Conservation (phyloP, 768 basidiomycete species). For the Tylopilus balloui region DNA sequence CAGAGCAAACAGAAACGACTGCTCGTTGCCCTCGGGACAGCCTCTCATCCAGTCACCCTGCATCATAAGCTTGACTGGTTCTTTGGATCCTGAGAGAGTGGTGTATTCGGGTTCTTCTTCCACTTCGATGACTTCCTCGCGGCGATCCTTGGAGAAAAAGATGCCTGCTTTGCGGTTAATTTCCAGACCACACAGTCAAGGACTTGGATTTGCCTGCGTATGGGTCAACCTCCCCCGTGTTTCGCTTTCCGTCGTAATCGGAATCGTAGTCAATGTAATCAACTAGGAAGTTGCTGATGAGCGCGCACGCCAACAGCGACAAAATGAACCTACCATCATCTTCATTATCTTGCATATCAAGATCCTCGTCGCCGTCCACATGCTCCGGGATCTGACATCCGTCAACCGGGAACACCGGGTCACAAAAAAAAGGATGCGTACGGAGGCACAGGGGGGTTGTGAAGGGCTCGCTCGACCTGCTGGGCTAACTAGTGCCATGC, state of each 20-base stretch:
- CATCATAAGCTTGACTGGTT: constrained; percentile 64
- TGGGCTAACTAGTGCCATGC: constrained; percentile 36
- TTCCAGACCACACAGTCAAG: not conserved
- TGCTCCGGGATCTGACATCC: constrained; percentile 55
- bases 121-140: constrained; percentile 88
- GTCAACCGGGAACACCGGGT: not conserved
- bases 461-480: constrained; percentile 27
- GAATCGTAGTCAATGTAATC: constrained; percentile 81
- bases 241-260: constrained; percentile 54
- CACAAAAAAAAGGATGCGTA: constrained; percentile 10
- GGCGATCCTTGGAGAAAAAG: constrained; percentile 92
- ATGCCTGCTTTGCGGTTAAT: constrained; percentile 49
- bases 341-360: constrained; percentile 44
- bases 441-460: constrained; percentile 23
- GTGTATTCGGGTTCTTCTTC: constrained; percentile 69
- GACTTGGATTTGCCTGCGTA: constrained; percentile 63
- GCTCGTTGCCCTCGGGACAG: constrained; percentile 90
- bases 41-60: constrained; percentile 98
- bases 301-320: not conserved
- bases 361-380: constrained; percentile 47
- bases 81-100: constrained; percentile 39
- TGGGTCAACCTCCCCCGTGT: constrained; percentile 68
- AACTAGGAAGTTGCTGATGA: constrained; percentile 26
- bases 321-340: constrained; percentile 41
- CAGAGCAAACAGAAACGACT: constrained; percentile 80